Base-by-base conservation (phyloP, 768 basidiomycete species). In the Rhizopogon vulgaris region DNA sequence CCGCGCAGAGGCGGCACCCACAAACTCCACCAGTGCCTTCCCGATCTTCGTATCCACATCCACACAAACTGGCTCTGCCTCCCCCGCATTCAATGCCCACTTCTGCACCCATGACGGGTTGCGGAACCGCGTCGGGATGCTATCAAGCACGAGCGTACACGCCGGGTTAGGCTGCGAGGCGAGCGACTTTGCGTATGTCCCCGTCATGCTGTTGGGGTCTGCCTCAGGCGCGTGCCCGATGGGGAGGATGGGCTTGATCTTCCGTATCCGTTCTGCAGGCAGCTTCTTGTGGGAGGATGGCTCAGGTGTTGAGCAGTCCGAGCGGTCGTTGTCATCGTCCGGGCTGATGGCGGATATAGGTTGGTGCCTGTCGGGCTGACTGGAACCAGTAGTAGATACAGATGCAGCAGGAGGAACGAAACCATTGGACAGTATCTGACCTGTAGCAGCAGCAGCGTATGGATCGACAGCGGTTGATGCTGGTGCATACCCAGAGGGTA, bases 101-200 rank as follows among this genome's bases (percentile, higher is more conserved):
- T 56, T 59, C 38, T 68, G 67, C 32, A 77, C 64, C 57, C 71
- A 80, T 22, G 70, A 69, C 4, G 56, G 58, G 4, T 66, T 72
- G 41, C 79, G 75, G 56, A 73, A 69, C 3, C 70, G 60, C 53
- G 78, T 79, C 1, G 80, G 81, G 5, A 84, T 64, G 48, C 75
- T 73, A 55, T 82, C 79, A 65, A 84, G 73, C 24, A 84, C 77
- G 27, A 84, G 64, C 1, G 80, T 79, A 12, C 77, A 71, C 2
- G 74, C 66, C 5, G 75, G 75, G 55, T 76, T 74, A 38, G 79
- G 78, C 37, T 30, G 55, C 17, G 53, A 52, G 39, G 38, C 48
- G 59, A 50, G 39, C 56, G 59, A 52, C 39, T 68, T 62, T 25
- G 65, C 60, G 60, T 78, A 81, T 3, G 69, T 65, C n/a, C 78